Base-by-base conservation (phyloP, 2,329 filamentous ascomycete species). In the Pseudogymnoascus verrucosus region DNA sequence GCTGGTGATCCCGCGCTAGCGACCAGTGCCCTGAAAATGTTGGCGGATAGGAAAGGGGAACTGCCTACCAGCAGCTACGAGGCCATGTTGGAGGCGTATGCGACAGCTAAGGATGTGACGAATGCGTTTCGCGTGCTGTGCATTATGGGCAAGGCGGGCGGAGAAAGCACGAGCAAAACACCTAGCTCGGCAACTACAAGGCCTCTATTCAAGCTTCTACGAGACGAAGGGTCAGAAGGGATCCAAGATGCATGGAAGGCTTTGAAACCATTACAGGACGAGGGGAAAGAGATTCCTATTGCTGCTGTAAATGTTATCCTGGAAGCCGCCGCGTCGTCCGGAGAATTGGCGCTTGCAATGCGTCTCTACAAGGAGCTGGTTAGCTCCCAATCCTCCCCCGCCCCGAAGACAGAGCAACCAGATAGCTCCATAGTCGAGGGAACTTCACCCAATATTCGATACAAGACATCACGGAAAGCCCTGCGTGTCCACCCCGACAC, bases 51-150 rank as follows among this genome's bases (percentile, higher is more conserved):
- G 23, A 80, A 80, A 12, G 81, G 82, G 1, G 79, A 82, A 42
- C 79, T 92, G 39, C 78, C 81, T 7, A 75, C 82, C 5, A 81
- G 89, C 66, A 91, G 97, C 72, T 96, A 95, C 75, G 91, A 96
- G 73, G 82, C 88, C 28, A 80, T 97, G 28, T 78, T 93, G 5
- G 86, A 90, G 64, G 83, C 89, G 3, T 91, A 96, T 71, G 79
- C 85, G 10, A 74, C 74, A 14, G 77, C 78, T 3, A 79, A 80
- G 1, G 85, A 95, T 67, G 71, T 93, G 6, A 75, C 78, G 23
- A 84, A 85, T 26, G 89, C 89, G 0, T 80, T 96, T 37, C 82
- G 84, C 42, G 81, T 89, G 1, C 78, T 96, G 14, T 84, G 84
- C 67, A 87, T 91, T 71, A 95, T 96, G 88, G 77, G 83, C 21